Conservation (phyloP, 495 filamentous ascomycete genomes). For the Parmelia sp. region DNA sequence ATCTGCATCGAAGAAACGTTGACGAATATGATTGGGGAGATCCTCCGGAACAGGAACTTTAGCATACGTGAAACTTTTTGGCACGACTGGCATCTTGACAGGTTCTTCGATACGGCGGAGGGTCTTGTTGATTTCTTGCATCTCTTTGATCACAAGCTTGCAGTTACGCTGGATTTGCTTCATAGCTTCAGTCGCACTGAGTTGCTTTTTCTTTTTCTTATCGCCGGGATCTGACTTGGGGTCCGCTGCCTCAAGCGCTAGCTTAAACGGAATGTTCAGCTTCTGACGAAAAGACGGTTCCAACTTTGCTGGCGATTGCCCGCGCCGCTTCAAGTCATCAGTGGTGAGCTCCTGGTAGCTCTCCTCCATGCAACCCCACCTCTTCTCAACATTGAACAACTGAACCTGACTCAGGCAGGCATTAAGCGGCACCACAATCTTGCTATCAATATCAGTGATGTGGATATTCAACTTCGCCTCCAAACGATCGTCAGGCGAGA, state of each 20-base stretch:
- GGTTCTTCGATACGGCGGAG: neutral
- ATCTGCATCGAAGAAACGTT: slow-evolving; percentile 1
- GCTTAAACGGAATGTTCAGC: neutral
- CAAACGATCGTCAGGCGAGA: neutral
- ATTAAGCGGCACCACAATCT: neutral
- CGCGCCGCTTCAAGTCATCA: neutral
- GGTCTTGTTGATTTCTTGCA: neutral
- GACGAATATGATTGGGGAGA: neutral
- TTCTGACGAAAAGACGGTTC: neutral
- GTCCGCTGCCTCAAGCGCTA: neutral
- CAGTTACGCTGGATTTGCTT: neutral
- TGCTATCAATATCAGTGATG: neutral
- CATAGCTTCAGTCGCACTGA: neutral
- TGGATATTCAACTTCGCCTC: neutral
- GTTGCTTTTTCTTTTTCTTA: neutral
- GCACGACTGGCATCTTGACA: neutral
- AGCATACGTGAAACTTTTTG: neutral
- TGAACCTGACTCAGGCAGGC: neutral
- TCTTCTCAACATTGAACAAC: slow-evolving; percentile 6
- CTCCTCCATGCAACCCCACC: neutral
- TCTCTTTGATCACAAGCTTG: neutral
- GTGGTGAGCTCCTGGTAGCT: neutral
- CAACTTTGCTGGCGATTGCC: neutral
- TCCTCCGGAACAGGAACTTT: neutral
- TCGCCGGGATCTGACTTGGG: neutral